Evolutionary conservation across 2,329 filamentous ascomycete species (phyloP).

Genomic region (Chaetothyriales sp.): DNA sequence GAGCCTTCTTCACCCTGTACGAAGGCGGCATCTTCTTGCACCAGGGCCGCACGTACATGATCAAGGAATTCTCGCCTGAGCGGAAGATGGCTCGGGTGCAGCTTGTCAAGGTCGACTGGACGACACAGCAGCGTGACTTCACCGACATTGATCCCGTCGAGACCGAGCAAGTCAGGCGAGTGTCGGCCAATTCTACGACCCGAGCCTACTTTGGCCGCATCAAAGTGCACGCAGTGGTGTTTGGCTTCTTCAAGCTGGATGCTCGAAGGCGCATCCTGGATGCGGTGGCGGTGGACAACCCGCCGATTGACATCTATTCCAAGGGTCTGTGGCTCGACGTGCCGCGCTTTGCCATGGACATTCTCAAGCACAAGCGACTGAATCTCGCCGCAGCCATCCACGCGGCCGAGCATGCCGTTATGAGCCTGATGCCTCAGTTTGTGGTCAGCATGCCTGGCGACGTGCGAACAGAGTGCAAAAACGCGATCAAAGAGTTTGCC

Average conservation of each 20-base stretch:
- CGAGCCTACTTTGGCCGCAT: slow-evolving; percentile 77
- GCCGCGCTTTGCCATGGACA: slow-evolving; percentile 62
- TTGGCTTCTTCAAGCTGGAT: slow-evolving; percentile 96
- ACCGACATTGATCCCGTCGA: slow-evolving; percentile 90
- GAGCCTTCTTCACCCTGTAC: slow-evolving; percentile 93
- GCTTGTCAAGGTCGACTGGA: slow-evolving; percentile 86
- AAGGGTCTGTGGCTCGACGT: slow-evolving; percentile 96
- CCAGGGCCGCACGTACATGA: slow-evolving; percentile 83
- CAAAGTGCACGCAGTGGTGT: slow-evolving; percentile 75
- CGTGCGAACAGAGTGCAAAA: slow-evolving; percentile 88
- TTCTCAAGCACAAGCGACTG: slow-evolving; percentile 57
- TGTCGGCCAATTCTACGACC: slow-evolving; percentile 44
- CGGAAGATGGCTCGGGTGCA: slow-evolving; percentile 74
- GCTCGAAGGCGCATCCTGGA: slow-evolving; percentile 73
- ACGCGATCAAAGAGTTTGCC: slow-evolving; percentile 73
- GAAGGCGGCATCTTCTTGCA: slow-evolving; percentile 95
- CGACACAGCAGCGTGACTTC: slow-evolving; percentile 79
- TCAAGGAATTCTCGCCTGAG: slow-evolving; percentile 75
- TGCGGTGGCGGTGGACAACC: slow-evolving; percentile 84
- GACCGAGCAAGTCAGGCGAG: slow-evolving; percentile 70
- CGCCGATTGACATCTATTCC: slow-evolving; percentile 68
- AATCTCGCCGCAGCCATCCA: slow-evolving; percentile 85
- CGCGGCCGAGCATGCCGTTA: slow-evolving; percentile 81
- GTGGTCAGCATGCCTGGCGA: slow-evolving; percentile 83
- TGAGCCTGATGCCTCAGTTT: slow-evolving; percentile 78